These are phyloP conservation scores for Agrocybe pediades DNA, from an alignment of 768 basidiomycete genomes.

Conservation along the genomic window DNA sequence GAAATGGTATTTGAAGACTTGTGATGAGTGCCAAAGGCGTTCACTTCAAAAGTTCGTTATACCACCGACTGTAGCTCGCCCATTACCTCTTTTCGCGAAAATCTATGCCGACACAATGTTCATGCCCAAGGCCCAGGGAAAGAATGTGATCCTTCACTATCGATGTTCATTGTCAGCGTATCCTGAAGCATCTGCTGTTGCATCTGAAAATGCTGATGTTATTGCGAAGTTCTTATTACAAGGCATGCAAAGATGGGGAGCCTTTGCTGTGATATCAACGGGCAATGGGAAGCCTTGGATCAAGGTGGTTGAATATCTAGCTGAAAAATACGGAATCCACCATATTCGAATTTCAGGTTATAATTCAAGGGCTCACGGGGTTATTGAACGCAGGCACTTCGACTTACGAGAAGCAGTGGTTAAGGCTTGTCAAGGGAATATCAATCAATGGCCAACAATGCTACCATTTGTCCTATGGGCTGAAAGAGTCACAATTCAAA, in stretches of 20 bases:
- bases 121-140: constrained; percentile 25
- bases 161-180: constrained; percentile 18
- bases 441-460: constrained; percentile 27
- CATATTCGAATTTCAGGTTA: constrained; percentile 40
- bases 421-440: constrained; percentile 28
- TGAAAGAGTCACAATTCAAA: constrained; percentile 27
- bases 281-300: constrained; percentile 19
- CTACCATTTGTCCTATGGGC: constrained; percentile 29
- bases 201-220: constrained; percentile 11
- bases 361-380: constrained; percentile 39
- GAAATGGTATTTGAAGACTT: constrained; percentile 28
- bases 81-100: constrained; percentile 25
- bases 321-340: constrained; percentile 23
- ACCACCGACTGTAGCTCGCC: constrained; percentile 18
- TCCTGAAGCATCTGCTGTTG: constrained; percentile 19
- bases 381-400: constrained; percentile 28
- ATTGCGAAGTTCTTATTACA: constrained; percentile 9
- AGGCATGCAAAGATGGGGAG: constrained; percentile 14
- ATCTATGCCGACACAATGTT: constrained; percentile 37
- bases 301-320: constrained; percentile 9
- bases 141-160: constrained; percentile 21
- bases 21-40: constrained; percentile 37
- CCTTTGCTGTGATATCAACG: constrained; percentile 31
- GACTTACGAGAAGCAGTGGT: constrained; percentile 24
- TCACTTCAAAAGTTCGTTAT: constrained; percentile 21